Percentiles rank a stretch among this genome's conserved stretches.
These are phyloP conservation scores for Ogataea dorogensis DNA, from an alignment of 805 yeast genomes.

Conservation along the genomic window DNA sequence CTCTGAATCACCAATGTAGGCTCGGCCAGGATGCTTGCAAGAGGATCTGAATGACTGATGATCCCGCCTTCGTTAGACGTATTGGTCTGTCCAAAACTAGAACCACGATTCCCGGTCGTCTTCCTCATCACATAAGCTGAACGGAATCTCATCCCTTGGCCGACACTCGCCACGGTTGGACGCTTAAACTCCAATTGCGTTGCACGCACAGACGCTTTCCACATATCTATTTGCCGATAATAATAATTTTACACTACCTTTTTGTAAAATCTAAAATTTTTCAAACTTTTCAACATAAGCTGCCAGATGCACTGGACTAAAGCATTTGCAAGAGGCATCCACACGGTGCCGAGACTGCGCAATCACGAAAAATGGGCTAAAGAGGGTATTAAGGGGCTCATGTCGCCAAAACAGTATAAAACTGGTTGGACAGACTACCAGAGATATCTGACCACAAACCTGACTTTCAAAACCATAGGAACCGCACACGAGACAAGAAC, in stretches of 20 bases:
- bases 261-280: conserved; percentile 8
- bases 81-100: conserved; percentile 20
- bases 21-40: conserved; percentile 61
- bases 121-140: conserved; percentile 3
- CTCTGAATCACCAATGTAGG: conserved; percentile 89
- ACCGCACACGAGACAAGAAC: conserved; percentile 74
- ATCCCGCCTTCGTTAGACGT: conserved; percentile 40
- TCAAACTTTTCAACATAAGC: conserved; percentile 13
- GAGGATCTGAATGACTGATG: conserved; percentile 55
- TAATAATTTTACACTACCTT: conserved; percentile 13
- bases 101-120: conserved; percentile 5
- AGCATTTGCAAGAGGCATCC: conserved; percentile 40
- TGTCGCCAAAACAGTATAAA: conserved; percentile 62
- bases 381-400: conserved; percentile 63
- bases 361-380: conserved; percentile 38
- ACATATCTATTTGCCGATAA: too few relatives aligned
- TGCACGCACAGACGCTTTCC: background rate
- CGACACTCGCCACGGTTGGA: background rate
- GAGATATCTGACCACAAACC: conserved; percentile 54
- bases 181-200: conserved; percentile 1
- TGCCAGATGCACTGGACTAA: conserved; percentile 7
- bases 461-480: conserved; percentile 67
- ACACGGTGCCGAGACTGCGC: conserved; percentile 60
- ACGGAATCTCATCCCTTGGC: background rate
- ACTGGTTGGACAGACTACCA: conserved; percentile 84